phyloP scores from a whole-genome alignment of 2,329 filamentous ascomycete species.

The Talaromyces rugulosus region DNA sequence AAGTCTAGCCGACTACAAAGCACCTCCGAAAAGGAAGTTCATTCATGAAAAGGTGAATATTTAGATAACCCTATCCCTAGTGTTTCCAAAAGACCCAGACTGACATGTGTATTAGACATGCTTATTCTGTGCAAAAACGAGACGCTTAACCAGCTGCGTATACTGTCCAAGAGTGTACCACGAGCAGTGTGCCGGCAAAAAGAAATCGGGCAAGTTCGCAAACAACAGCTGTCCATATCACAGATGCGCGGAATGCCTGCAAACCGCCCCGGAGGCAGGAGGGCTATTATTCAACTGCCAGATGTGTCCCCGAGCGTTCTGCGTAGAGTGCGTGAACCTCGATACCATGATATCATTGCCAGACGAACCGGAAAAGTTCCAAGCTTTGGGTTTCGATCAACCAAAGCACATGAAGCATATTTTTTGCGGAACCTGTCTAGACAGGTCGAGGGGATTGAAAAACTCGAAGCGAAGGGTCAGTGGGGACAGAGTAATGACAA shows the following conservation, averaged over 20 bases:
- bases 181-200: conserved; percentile 36
- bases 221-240: conserved; percentile 53
- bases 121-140: conserved; percentile 13
- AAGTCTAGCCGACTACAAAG: conserved; percentile 18
- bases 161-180: conserved; percentile 56
- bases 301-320: conserved; percentile 54
- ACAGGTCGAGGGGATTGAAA: neutral
- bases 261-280: conserved; percentile 44
- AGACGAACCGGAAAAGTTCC: conserved; percentile 49
- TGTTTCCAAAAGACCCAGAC: neutral
- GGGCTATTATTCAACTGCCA: conserved; percentile 48
- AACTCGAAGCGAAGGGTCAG: neutral
- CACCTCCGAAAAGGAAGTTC: conserved; percentile 46
- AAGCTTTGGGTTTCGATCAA: conserved; percentile 44
- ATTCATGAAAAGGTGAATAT: conserved; percentile 41
- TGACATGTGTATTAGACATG: conserved; percentile 13
- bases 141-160: conserved; percentile 12
- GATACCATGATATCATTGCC: conserved; percentile 48
- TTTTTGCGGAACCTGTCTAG: conserved; percentile 20
- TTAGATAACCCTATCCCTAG: neutral
- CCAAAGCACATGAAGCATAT: conserved; percentile 48
- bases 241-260: conserved; percentile 49
- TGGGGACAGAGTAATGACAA: neutral
- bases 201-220: conserved; percentile 14
- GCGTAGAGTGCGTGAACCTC: conserved; percentile 58